phyloP scores from a whole-genome alignment of 31 red algal species.

The Asparagopsis taxiformis region DNA sequence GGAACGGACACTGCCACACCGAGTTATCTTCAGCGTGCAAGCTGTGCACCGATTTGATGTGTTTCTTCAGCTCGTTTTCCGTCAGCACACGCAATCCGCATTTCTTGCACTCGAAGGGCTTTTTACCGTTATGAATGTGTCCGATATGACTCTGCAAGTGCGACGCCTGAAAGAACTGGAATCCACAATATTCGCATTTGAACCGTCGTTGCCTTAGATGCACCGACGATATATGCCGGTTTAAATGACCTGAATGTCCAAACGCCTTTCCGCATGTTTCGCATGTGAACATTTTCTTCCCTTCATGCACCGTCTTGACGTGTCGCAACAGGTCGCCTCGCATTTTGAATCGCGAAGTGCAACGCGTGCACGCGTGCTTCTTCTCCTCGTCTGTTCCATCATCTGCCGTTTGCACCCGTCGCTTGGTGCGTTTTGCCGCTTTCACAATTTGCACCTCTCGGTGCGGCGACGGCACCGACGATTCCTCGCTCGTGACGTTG shows the following conservation, averaged over 20 bases:
- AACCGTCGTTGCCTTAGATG: slow-evolving; percentile 56
- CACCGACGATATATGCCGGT: slow-evolving; percentile 57
- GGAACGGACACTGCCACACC: not conserved
- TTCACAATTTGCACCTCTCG: not conserved
- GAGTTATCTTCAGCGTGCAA: not conserved
- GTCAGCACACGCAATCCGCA: slow-evolving; percentile 35
- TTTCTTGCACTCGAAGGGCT: slow-evolving; percentile 39
- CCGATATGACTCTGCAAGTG: slow-evolving; percentile 67
- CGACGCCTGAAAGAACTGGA: slow-evolving; percentile 53
- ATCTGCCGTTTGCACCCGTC: slow-evolving; percentile 2
- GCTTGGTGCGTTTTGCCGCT: not conserved
- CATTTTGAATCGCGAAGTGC: slow-evolving; percentile 51
- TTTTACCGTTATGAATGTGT: slow-evolving; percentile 64
- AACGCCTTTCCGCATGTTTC: slow-evolving; percentile 50
- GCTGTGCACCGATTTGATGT: slow-evolving; percentile 19
- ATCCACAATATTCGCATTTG: slow-evolving; percentile 61
- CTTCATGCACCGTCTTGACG: slow-evolving; percentile 63
- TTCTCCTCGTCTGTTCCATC: slow-evolving; percentile 23
- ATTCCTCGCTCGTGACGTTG: not conserved
- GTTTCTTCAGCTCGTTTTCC: slow-evolving; percentile 24
- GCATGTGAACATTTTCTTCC: slow-evolving; percentile 64
- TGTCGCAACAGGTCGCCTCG: slow-evolving; percentile 68
- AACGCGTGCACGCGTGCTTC: slow-evolving; percentile 52
- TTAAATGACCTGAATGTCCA: slow-evolving; percentile 70
- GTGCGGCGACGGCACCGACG: not conserved